These are phyloP conservation scores for Boletus sp. DNA, from an alignment of 768 basidiomycete genomes.

Conservation along the genomic window DNA sequence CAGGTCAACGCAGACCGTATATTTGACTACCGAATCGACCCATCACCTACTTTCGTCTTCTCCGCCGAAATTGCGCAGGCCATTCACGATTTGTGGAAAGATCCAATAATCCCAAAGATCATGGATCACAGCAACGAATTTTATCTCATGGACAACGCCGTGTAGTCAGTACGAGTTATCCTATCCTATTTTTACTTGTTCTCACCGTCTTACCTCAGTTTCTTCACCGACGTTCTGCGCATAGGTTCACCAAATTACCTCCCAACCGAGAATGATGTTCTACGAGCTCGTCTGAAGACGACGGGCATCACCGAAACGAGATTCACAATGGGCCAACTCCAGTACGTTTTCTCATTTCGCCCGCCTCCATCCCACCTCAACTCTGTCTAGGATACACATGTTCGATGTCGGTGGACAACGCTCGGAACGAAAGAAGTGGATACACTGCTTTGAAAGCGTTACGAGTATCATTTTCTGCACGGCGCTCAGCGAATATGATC, in stretches of 20 bases:
- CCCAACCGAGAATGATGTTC: constrained; percentile 83
- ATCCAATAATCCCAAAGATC: constrained; percentile 53
- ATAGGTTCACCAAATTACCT: constrained; percentile 81
- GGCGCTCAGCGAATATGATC: constrained; percentile 73
- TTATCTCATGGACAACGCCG: constrained; percentile 93
- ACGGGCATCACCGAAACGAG: constrained; percentile 89
- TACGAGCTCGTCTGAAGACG: constrained; percentile 86
- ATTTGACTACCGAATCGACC: constrained; percentile 51
- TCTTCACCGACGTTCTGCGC: constrained; percentile 81
- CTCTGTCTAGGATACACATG: constrained; percentile 52
- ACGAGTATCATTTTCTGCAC: constrained; percentile 80
- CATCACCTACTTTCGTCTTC: constrained; percentile 45
- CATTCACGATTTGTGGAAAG: constrained; percentile 67
- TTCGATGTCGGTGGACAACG: constrained; percentile 81
- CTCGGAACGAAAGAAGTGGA: constrained; percentile 81
- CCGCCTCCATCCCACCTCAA: not conserved
- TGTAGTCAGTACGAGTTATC: constrained; percentile 57
- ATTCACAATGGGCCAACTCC: constrained; percentile 66
- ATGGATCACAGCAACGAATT: constrained; percentile 71
- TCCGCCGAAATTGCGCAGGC: constrained; percentile 66
- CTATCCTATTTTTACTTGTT: not conserved
- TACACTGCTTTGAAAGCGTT: constrained; percentile 76
- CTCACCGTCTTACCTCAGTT: constrained; percentile 44
- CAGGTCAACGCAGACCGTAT: constrained; percentile 56
- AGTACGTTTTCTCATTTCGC: constrained; percentile 34